Percentiles rank a stretch among this genome's conserved stretches.
Evolutionary conservation across 495 filamentous ascomycete genomes (phyloP).

Genomic region (Neurospora sp.): DNA sequence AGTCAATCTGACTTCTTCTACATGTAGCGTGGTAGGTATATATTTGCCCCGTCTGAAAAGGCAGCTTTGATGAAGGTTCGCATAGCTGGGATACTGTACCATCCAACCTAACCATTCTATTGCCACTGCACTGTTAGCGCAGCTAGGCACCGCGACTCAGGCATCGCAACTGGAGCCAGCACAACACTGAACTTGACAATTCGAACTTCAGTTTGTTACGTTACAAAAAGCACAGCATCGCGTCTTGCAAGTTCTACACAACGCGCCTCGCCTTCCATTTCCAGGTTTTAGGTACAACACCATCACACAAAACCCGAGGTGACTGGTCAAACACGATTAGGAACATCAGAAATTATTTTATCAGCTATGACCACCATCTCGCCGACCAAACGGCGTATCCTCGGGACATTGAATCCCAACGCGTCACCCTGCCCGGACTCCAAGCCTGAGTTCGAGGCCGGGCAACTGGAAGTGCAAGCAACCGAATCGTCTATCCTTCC

Average conservation of each 20-base stretch:
- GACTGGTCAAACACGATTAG: neutral
- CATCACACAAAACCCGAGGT: neutral
- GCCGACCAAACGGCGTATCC: slow-evolving; percentile 36
- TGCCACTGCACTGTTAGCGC: neutral
- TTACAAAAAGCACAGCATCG: neutral
- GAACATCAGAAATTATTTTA: too few relatives aligned
- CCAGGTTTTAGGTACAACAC: neutral
- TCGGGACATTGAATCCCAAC: slow-evolving; percentile 33
- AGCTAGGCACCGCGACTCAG: neutral
- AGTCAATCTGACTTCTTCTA: neutral
- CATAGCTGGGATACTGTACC: neutral
- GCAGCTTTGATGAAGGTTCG: neutral
- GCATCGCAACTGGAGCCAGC: neutral
- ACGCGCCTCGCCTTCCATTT: neutral
- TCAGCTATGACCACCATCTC: slow-evolving; percentile 4
- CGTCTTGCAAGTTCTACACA: neutral
- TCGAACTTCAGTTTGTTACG: neutral
- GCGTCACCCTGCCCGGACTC: slow-evolving; percentile 10
- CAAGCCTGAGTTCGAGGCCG: neutral
- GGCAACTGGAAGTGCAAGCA: neutral
- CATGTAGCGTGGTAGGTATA: too few relatives aligned
- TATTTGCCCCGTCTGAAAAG: neutral
- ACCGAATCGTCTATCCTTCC: neutral
- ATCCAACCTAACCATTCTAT: neutral
- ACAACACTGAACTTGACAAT: neutral